phyloP scores from a whole-genome alignment of 2,329 filamentous ascomycete genomes.

The Phyllosticta citribraziliensis region DNA sequence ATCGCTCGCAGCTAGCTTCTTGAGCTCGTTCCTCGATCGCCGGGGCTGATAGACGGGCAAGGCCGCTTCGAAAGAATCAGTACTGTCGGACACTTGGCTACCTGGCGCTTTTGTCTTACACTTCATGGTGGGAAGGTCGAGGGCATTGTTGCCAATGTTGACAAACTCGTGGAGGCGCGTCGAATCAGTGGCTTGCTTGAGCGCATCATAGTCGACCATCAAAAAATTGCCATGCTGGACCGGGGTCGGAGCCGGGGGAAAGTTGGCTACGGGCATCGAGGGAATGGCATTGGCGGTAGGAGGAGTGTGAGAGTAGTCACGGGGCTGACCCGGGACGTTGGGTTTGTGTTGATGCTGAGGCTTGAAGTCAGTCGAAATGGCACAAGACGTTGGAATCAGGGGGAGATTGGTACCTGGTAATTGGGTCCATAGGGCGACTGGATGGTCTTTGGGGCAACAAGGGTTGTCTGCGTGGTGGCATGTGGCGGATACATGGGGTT shows the following conservation, averaged over 20 bases:
- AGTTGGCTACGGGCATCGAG: not conserved
- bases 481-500: slow-evolving; percentile 3
- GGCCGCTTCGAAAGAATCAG: slow-evolving; percentile 24
- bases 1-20: slow-evolving; percentile 32
- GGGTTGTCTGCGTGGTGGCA: slow-evolving; percentile 2
- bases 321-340: not conserved
- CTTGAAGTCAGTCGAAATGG: not conserved
- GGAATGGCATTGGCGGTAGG: not conserved
- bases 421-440: slow-evolving; percentile 6
- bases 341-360: not conserved
- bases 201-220: slow-evolving; percentile 30
- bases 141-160: slow-evolving; percentile 31
- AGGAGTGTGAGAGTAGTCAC: not conserved
- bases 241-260: slow-evolving; percentile 19
- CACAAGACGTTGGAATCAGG: not conserved
- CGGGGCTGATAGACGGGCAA: slow-evolving; percentile 34
- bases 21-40: slow-evolving; percentile 37
- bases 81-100: not conserved
- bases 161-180: slow-evolving; percentile 34
- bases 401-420: slow-evolving; percentile 5
- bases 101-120: slow-evolving; percentile 23
- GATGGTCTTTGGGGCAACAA: slow-evolving; percentile 11
- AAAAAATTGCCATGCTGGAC: slow-evolving; percentile 31
- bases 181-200: slow-evolving; percentile 36
- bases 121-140: slow-evolving; percentile 35